Base-by-base conservation (phyloP, 345 rosid species). In the Stellera chamaejasme region DNA sequence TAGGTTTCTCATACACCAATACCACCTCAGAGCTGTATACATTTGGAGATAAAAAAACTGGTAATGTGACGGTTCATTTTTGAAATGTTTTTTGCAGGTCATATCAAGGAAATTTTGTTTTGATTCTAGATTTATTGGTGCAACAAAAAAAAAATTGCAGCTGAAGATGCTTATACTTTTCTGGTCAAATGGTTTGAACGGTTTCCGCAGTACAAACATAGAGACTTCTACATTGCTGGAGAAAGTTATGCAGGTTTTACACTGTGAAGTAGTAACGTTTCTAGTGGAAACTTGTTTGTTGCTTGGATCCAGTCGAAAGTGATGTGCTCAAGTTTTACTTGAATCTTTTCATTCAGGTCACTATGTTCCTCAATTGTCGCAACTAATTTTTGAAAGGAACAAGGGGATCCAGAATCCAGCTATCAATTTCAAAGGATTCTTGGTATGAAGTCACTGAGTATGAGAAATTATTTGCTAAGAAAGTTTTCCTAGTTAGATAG, bases 291-390 rank as follows among this genome's bases (percentile, higher is more conserved):
- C 26, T 61, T 58, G 14, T 13, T 61, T 58, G 14, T 13, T 8
- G 43, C 28, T 46, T 32, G 7, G 13, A 28, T 60, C 19, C 16
- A n/a, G 48, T 11, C 42, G 48, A 27, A 60, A 11, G 36, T 5
- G 32, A 50, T 2, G 47, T 14, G 11, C 10, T 13, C 23, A 39
- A n/a, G 5, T n/a, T 11, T 59, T 68, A 51, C 13, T 16, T 43
- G 48, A 48, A 28, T 59, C 27, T 27, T 14, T 67, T 64, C 8
- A 8, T 8, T 59, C 81, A 87, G 98, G 99, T 58, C 99, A 93
- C 56, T 93, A 87, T 74, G 97, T 93, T 70, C 99, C 99, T 65
- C 97, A 93, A 68, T 55, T 93, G 69, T 93, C 99, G 48, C 86
- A 87, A 66, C 65, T 93, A 69, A 87, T 93, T 42, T 66, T 78